Conservation (phyloP, 352 stramenopile species). For the Pythium volutum region DNA sequence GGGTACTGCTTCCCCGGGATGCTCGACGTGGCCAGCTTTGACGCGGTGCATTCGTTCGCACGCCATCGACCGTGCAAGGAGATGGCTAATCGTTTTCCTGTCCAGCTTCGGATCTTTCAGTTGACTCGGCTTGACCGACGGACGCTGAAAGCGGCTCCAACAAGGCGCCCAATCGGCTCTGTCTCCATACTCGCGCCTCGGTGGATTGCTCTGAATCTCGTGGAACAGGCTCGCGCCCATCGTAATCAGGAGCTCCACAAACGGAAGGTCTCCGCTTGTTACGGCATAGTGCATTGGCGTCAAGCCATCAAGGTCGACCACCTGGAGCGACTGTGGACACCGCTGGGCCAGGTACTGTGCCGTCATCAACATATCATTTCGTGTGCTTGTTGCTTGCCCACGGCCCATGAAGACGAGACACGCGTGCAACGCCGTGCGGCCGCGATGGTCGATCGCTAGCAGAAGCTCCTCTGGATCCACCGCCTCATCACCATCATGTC, state of each 20-base stretch:
- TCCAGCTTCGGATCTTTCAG: background rate
- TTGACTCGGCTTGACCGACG: background rate
- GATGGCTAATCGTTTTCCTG: background rate
- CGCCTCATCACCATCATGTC: background rate
- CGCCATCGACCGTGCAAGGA: conserved; percentile 2
- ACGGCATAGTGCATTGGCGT: conserved; percentile 52
- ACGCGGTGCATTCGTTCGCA: conserved; percentile 18
- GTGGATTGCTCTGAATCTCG: background rate
- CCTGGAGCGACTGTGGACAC: conserved; percentile 34
- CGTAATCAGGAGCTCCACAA: conserved; percentile 42
- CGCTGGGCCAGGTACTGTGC: conserved; percentile 29
- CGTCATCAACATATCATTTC: conserved; percentile 10
- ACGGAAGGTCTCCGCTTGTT: conserved; percentile 22
- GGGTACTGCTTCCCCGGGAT: conserved; percentile 3
- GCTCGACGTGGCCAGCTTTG: conserved; percentile 12
- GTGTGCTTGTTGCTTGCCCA: background rate
- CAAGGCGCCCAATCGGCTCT: conserved; percentile 45
- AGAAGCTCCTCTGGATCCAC: conserved; percentile 27
- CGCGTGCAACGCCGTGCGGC: conserved; percentile 42
- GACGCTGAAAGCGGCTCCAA: conserved; percentile 22
- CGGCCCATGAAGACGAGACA: background rate
- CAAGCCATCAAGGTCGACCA: conserved; percentile 38
- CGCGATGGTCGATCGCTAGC: conserved; percentile 34
- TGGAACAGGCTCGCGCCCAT: conserved; percentile 34
- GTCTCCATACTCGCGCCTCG: background rate